phyloP scores from a whole-genome alignment of 176 grass and related monocot species.

The Phragmites australis region DNA sequence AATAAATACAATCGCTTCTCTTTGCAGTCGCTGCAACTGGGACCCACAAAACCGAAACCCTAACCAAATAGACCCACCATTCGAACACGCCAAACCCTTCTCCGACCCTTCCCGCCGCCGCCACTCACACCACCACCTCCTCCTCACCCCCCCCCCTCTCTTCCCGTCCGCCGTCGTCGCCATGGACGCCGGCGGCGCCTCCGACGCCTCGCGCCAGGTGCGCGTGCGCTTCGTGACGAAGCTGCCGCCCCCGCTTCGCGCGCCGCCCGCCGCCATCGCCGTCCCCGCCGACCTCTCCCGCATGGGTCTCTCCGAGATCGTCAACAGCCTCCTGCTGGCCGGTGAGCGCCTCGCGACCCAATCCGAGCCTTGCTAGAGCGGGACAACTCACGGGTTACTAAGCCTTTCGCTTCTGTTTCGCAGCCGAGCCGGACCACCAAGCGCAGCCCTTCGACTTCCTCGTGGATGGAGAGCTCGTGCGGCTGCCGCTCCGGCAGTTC shows the following conservation, averaged over 20 bases:
- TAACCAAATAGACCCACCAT: conserved; percentile 27
- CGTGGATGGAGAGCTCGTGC: conserved; percentile 74
- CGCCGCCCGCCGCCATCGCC: conserved; percentile 54
- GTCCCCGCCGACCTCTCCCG: conserved; percentile 77
- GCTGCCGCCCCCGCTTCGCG: conserved; percentile 52
- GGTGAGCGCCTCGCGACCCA: conserved; percentile 30
- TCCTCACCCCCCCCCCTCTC: background rate
- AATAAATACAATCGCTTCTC: no score
- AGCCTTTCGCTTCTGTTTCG: background rate
- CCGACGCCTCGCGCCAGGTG: conserved; percentile 69
- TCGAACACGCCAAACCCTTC: conserved; percentile 39
- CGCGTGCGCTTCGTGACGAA: conserved; percentile 90
- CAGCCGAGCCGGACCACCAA: conserved; percentile 65
- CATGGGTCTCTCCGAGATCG: conserved; percentile 87
- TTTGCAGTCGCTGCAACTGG: background rate
- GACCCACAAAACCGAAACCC: conserved; percentile 45
- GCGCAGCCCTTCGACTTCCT: conserved; percentile 91
- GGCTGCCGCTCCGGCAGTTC: conserved; percentile 81
- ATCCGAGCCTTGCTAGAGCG: background rate
- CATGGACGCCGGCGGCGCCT: conserved; percentile 45
- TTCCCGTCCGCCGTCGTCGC: background rate
- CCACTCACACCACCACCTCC: background rate
- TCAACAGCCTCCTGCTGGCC: conserved; percentile 61
- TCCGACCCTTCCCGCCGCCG: conserved; percentile 45
- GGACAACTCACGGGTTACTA: background rate